Conservation (phyloP, 2,329 filamentous ascomycete species). For the Zalaria sp. region DNA sequence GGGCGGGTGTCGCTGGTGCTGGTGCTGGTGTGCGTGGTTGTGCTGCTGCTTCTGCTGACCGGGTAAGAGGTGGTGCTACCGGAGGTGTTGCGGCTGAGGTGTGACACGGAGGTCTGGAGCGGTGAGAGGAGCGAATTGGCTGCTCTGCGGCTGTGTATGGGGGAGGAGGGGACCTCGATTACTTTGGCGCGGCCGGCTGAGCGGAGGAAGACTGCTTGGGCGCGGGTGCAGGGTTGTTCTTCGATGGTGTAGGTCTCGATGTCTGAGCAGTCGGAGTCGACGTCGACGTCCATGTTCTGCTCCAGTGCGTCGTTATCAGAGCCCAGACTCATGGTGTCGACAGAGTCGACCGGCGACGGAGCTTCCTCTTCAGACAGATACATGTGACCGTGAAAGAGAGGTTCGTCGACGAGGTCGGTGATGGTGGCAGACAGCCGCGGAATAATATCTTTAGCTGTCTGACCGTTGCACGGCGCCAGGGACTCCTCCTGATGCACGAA, state of each 20-base stretch:
- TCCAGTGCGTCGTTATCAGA: constrained; percentile 3
- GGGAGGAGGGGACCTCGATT: constrained; percentile 3
- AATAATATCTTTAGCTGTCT: not conserved
- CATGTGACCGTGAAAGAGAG: constrained; percentile 2
- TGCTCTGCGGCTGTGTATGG: not conserved
- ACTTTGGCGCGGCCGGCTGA: constrained; percentile 13
- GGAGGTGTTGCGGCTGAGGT: not conserved
- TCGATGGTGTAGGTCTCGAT: constrained; percentile 6
- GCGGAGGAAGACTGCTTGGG: constrained; percentile 13
- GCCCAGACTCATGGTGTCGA: constrained; percentile 9
- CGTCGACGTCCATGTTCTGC: not conserved
- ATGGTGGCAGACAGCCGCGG: not conserved
- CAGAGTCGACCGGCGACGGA: constrained; percentile 12
- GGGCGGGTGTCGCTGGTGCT: not conserved
- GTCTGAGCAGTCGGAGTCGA: constrained; percentile 2
- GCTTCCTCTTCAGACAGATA: constrained; percentile 17
- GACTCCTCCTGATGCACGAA: no score
- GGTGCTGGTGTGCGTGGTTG: not conserved
- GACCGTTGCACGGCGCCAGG: no score
- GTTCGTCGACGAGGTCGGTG: not conserved
- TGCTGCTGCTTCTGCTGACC: not conserved
- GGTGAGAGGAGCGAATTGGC: not conserved
- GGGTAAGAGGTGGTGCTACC: not conserved
- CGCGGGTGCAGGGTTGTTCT: constrained; percentile 11
- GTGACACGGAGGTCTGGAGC: not conserved